Conservation (phyloP, 1,284 basidiomycete species). For the Bjerkandera adusta region DNA sequence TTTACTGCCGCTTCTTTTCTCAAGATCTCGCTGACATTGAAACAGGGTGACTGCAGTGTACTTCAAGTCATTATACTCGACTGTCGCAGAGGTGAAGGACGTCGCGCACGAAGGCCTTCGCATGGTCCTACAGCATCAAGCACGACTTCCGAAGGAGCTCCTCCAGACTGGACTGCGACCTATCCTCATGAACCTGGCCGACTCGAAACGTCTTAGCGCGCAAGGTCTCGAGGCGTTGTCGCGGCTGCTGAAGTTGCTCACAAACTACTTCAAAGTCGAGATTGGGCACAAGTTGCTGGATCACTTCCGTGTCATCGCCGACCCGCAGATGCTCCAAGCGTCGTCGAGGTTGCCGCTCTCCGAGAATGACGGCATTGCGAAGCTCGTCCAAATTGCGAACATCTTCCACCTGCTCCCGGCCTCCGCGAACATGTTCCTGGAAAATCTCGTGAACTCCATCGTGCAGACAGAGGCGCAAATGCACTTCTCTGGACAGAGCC, state of each 20-base stretch:
- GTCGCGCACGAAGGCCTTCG: constrained; percentile 94
- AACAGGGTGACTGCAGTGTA: constrained; percentile 89
- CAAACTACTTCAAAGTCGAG: constrained; percentile 99
- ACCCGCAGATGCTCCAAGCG: constrained; percentile 79
- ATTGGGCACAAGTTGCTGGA: constrained; percentile 97
- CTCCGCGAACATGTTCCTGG: constrained; percentile 90
- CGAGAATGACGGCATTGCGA: constrained; percentile 90
- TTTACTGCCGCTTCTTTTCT: neutral
- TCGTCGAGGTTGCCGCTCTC: constrained; percentile 78
- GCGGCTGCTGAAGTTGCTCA: constrained; percentile 91
- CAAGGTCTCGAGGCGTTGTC: constrained; percentile 94
- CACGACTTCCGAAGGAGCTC: constrained; percentile 92
- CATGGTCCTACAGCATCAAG: constrained; percentile 88
- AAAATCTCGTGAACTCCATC: constrained; percentile 82
- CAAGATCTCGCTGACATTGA: neutral
- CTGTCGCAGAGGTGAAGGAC: constrained; percentile 91
- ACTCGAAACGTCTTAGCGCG: constrained; percentile 94
- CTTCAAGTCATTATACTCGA: constrained; percentile 98
- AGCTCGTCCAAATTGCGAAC: constrained; percentile 92
- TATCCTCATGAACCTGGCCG: constrained; percentile 97
- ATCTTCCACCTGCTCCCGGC: constrained; percentile 96
- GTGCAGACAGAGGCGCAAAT: constrained; percentile 94
- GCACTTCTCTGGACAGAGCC: constrained; percentile 86
- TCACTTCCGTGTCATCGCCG: constrained; percentile 90
- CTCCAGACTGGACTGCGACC: constrained; percentile 94